Evolutionary conservation across 139 green algal species (phyloP).

Genomic region (Raphidocelis subcapitata): DNA sequence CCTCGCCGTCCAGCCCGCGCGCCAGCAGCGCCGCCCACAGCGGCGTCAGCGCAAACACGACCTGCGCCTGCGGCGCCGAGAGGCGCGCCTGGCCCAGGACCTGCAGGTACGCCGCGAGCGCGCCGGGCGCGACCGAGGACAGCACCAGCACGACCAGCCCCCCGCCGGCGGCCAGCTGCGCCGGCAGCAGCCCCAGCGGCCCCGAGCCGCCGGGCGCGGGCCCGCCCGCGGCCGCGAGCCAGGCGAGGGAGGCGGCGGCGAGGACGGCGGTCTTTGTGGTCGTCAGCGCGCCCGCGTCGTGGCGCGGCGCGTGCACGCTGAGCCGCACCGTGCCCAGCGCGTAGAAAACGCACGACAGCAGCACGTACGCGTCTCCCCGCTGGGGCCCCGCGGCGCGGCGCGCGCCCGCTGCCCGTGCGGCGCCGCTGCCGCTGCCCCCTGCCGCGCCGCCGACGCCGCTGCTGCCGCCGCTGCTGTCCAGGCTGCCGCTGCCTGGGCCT

Average conservation of each 20-base stretch:
- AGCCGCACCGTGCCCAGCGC: constrained; percentile 36
- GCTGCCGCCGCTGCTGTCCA: constrained; percentile 1
- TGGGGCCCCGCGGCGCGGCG: too few species aligned
- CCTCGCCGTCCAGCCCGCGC: constrained; percentile 39
- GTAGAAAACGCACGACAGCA: constrained; percentile 42
- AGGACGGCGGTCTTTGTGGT: constrained; percentile 48
- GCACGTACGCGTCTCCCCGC: constrained; percentile 32
- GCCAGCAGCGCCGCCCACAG: constrained; percentile 48
- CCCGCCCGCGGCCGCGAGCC: constrained; percentile 19
- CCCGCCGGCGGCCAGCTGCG: neutral
- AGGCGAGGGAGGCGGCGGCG: constrained; percentile 13
- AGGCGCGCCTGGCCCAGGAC: constrained; percentile 29
- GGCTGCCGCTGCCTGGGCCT: neutral
- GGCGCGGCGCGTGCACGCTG: constrained; percentile 34
- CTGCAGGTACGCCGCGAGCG: constrained; percentile 45
- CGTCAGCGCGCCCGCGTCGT: constrained; percentile 35
- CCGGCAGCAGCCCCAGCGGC: constrained; percentile 6
- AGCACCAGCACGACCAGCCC: constrained; percentile 32
- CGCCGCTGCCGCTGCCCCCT: constrained; percentile 6
- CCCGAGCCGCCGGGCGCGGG: neutral
- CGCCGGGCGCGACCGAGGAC: constrained; percentile 42
- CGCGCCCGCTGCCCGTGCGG: too few species aligned
- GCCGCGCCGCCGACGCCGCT: neutral
- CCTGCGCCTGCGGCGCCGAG: constrained; percentile 40
- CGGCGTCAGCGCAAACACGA: constrained; percentile 51